phyloP scores from a whole-genome alignment of 345 rosid species.

The Mercurialis annua region DNA sequence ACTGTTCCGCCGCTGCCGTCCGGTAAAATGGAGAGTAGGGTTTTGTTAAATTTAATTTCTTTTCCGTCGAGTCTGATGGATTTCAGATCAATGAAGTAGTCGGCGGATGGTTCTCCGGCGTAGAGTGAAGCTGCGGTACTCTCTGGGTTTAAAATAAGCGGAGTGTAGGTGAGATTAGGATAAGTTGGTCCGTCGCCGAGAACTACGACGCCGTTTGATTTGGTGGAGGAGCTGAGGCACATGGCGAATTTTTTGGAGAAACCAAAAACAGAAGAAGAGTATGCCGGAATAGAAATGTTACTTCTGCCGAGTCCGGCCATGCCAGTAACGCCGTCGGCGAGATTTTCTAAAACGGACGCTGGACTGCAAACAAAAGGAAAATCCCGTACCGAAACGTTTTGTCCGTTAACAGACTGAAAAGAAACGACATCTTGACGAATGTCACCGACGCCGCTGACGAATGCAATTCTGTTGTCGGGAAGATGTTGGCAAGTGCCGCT shows the following conservation, averaged over 20 bases:
- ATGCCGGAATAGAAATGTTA: constrained; percentile 6
- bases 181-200: constrained; percentile 9
- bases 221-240: constrained; percentile 13
- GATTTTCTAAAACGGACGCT: background rate
- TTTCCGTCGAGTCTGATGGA: constrained; percentile 17
- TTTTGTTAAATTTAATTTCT: background rate
- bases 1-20: constrained; percentile 21
- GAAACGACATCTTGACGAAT: constrained; percentile 8
- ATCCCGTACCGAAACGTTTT: background rate
- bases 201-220: constrained; percentile 7
- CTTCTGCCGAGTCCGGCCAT: constrained; percentile 23
- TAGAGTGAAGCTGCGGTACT: constrained; percentile 4
- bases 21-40: constrained; percentile 11
- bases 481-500: constrained; percentile 4
- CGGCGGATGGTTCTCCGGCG: constrained; percentile 11
- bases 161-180: constrained; percentile 19
- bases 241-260: constrained; percentile 13
- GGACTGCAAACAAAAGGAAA: background rate
- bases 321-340: constrained; percentile 18
- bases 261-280: constrained; percentile 9
- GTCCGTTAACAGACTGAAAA: constrained; percentile 9
- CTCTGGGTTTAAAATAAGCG: constrained; percentile 5
- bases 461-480: constrained; percentile 7
- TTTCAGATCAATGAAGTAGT: constrained; percentile 19
- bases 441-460: background rate